Conservation (phyloP, 192 early-diverging fungal genomes). For the Spizellomyces punctatus region DNA sequence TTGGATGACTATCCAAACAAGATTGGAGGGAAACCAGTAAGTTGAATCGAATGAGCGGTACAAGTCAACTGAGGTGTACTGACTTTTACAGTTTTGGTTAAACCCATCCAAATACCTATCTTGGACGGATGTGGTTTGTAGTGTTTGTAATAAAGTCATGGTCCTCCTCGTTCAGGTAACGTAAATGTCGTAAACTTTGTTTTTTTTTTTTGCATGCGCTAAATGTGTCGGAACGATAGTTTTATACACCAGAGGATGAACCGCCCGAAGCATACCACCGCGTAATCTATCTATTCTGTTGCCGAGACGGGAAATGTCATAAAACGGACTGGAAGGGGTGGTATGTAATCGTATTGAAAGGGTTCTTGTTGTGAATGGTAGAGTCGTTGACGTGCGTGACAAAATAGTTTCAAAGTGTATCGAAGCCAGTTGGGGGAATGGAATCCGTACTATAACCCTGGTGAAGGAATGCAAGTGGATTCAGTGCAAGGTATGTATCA, state of each 20-base stretch:
- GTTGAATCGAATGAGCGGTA: conserved; percentile 1
- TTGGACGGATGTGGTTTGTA: conserved; percentile 66
- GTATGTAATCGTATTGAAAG: conserved; percentile 23
- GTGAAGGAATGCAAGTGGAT: too few relatives aligned
- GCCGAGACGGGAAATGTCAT: conserved; percentile 86
- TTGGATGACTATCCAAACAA: conserved; percentile 75
- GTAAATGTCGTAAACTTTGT: not conserved
- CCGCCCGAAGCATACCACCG: conserved; percentile 87
- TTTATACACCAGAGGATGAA: conserved; percentile 93
- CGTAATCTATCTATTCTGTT: conserved; percentile 89
- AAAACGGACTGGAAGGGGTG: conserved; percentile 54
- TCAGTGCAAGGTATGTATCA: too few relatives aligned
- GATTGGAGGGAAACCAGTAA: conserved; percentile 83
- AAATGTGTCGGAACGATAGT: conserved; percentile 33
- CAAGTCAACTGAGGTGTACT: not conserved
- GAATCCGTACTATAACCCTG: conserved; percentile 61
- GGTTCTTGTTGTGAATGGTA: not conserved
- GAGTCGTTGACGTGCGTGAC: not conserved
- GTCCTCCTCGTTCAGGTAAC: conserved; percentile 77
- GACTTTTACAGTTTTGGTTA: conserved; percentile 63
- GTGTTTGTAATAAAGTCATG: conserved; percentile 76
- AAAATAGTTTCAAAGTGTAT: conserved; percentile 77
- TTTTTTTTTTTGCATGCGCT: not conserved
- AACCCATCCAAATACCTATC: conserved; percentile 69
- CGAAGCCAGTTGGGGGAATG: conserved; percentile 74